These are phyloP conservation scores for Ganoderma resinaceum DNA, from an alignment of 1,284 basidiomycete genomes.

Conservation along the genomic window DNA sequence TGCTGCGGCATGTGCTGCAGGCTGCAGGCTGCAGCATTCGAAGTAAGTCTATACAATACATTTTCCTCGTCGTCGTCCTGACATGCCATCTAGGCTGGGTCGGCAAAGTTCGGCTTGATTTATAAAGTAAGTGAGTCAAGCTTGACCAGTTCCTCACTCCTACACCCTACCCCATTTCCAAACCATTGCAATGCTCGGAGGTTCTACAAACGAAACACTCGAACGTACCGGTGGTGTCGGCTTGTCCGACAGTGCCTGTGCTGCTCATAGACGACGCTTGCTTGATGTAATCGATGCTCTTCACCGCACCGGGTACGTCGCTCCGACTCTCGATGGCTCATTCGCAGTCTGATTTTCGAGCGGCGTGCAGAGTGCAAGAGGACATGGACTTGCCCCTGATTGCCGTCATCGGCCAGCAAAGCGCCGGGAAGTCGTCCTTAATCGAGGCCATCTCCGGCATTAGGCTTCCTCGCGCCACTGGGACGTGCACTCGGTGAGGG, in stretches of 20 bases:
- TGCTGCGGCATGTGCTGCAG: neutral
- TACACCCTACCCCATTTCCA: neutral
- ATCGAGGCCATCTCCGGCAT: conserved; percentile 81
- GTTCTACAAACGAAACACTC: neutral
- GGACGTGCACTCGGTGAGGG: conserved; percentile 67
- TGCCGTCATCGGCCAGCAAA: conserved; percentile 52
- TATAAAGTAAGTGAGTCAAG: neutral
- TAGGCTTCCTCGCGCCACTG: conserved; percentile 66
- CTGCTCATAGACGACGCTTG: conserved; percentile 48
- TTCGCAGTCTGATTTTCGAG: neutral
- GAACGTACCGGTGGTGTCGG: conserved; percentile 37
- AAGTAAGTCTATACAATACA: neutral
- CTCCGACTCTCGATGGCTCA: neutral
- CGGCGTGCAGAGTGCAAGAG: conserved; percentile 54
- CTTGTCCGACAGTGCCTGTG: conserved; percentile 49
- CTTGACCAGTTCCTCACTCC: neutral
- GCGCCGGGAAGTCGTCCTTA: conserved; percentile 76
- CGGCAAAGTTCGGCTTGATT: neutral
- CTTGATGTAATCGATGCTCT: conserved; percentile 60
- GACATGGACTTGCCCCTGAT: conserved; percentile 76
- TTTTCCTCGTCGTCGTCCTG: neutral
- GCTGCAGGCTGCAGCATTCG: neutral
- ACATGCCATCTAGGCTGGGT: neutral
- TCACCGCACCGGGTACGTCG: conserved; percentile 59
- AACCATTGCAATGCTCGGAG: neutral